These are phyloP conservation scores for Xylaria grammica DNA, from an alignment of 495 filamentous ascomycete species.

Conservation along the genomic window DNA sequence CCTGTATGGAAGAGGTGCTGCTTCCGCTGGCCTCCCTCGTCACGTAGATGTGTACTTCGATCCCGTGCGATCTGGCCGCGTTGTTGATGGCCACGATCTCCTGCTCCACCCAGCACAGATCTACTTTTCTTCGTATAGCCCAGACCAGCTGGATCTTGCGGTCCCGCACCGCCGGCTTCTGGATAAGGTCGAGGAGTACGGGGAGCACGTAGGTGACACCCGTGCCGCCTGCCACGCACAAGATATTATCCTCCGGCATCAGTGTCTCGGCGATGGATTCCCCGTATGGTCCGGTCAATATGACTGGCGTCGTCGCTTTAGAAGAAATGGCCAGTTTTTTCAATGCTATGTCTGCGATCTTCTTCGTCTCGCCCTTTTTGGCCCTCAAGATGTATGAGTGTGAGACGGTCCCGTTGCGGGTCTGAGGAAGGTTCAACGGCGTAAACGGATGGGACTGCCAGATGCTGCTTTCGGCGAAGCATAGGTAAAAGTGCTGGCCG, in stretches of 20 bases:
- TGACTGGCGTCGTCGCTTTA: conserved; percentile 50
- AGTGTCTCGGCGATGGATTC: conserved; percentile 48
- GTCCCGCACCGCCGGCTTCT: conserved; percentile 35
- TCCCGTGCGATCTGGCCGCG: conserved; percentile 42
- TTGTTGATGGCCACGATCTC: conserved; percentile 58
- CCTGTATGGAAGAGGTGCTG: conserved; percentile 27
- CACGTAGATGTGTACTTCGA: conserved; percentile 61
- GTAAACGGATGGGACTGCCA: conserved; percentile 77
- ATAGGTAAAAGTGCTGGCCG: conserved; percentile 71
- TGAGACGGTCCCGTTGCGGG: conserved; percentile 36
- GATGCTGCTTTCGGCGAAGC: conserved; percentile 62
- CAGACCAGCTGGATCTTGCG: conserved; percentile 63
- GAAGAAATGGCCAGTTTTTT: conserved; percentile 35
- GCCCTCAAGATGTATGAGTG: conserved; percentile 69
- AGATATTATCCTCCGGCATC: conserved; percentile 55
- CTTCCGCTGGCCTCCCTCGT: conserved; percentile 53
- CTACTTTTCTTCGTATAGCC: conserved; percentile 59
- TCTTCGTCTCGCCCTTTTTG: conserved; percentile 64
- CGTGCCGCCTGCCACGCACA: conserved; percentile 68
- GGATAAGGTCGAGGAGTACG: conserved; percentile 51
- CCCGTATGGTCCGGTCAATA: conserved; percentile 67
- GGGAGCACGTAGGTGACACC: conserved; percentile 69
- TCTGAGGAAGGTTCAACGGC: conserved; percentile 54
- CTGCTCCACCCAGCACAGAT: conserved; percentile 60
- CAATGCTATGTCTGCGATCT: conserved; percentile 50